Evolutionary conservation across 176 grass and related monocot genomes (phyloP).

Genomic region (Elaeis guineensis): DNA sequence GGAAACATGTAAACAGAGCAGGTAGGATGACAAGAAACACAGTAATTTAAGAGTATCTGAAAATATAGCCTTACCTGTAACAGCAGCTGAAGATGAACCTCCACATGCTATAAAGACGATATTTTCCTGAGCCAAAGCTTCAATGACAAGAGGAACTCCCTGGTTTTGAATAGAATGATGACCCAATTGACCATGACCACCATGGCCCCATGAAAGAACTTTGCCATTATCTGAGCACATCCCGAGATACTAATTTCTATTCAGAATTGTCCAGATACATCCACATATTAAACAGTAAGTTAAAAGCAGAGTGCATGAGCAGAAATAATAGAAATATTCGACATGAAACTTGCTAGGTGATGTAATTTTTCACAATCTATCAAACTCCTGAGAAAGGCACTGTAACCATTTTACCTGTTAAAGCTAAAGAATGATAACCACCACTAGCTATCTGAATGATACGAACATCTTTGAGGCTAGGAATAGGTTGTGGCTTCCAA

Average conservation of each 20-base stretch:
- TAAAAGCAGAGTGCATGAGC: too few relatives aligned
- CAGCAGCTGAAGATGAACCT: slow-evolving; percentile 90
- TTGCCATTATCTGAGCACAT: slow-evolving; percentile 59
- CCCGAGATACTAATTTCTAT: too few relatives aligned
- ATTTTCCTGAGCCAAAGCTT: slow-evolving; percentile 53
- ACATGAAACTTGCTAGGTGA: too few relatives aligned
- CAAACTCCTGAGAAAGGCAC: neutral
- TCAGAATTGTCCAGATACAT: too few relatives aligned
- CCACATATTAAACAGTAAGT: too few relatives aligned
- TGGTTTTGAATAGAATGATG: slow-evolving; percentile 70
- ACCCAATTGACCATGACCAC: slow-evolving; percentile 81
- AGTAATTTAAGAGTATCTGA: slow-evolving; percentile 2
- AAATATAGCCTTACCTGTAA: slow-evolving; percentile 50
- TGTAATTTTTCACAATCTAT: too few relatives aligned
- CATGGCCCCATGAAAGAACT: slow-evolving; percentile 88
- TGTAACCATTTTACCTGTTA: slow-evolving; percentile 60
- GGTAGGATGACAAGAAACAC: neutral
- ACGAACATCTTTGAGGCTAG: slow-evolving; percentile 42
- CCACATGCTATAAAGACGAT: slow-evolving; percentile 79
- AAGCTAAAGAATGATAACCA: slow-evolving; percentile 94
- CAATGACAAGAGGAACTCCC: slow-evolving; percentile 56
- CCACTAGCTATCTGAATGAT: slow-evolving; percentile 73
- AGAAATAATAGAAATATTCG: too few relatives aligned
- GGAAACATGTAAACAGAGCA: too few relatives aligned
- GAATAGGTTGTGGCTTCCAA: slow-evolving; percentile 76